Evolutionary conservation across 441 rosid genomes (phyloP), one percentile per base, ranked within the genome.

Genomic region (Populus hybrid): DNA sequence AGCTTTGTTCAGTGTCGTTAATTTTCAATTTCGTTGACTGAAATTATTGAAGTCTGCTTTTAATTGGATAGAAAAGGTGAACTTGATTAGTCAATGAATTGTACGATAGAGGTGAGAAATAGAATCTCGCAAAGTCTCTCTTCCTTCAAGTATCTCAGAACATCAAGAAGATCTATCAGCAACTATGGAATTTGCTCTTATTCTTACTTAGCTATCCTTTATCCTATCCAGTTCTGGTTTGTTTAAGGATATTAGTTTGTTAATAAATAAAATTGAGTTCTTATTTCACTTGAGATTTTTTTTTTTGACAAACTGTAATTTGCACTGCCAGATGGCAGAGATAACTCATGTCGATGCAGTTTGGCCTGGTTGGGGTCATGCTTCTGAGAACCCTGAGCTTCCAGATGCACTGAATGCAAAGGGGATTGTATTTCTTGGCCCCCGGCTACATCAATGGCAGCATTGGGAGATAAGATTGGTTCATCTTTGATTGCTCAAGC

Each of bases 291-390:
- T 59, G 26, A 24, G 56, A 29, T n/a, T 35, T 40, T 73, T 29
- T 50, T 20, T 73, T 69, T 28, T 28, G 29, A 36, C 61, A 64
- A 82, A 74, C 35, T 82, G 68, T 72, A 71, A 67, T 77, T 69
- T 28, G 29, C 82, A 74, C 33, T 81, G 50, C 76, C 87, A 97
- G 99, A 97, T 94, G 99, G 99, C 98, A 38, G 99, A 97, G 83
- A 89, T 91, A 83, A 97, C 99, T 18, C 94, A 73, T 77, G 99
- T 97, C 71, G 99, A 97, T 89, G 99, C 99, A 23, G 98, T 97
- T 82, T 97, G 99, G 99, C 99, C 99, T 86, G 99, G 99, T 74
- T 97, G 99, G 99, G 99, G 99, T 68, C 99, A 97, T 89, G 99
- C 99, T 65, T 97, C 99, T 16, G 99, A 94, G 87, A 97, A 90